Evolutionary conservation across 139 green algal genomes (phyloP).

Genomic region (Chlamydomonas asymmetrica): DNA sequence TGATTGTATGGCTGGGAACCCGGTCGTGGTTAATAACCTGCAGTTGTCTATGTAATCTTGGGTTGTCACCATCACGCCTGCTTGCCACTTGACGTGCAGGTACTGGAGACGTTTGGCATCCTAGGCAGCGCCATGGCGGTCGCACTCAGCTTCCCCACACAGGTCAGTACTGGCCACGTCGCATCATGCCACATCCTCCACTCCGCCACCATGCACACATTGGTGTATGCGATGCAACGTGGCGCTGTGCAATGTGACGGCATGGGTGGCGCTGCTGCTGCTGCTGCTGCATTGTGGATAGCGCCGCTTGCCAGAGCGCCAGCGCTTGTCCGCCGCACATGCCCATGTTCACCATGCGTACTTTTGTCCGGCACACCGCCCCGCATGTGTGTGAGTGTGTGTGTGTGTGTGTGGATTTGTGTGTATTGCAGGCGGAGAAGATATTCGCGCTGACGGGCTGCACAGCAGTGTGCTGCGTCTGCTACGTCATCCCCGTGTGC

Average conservation of each 20-base stretch:
- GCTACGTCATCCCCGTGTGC: conserved; percentile 49
- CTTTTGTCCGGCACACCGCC: too few relatives aligned
- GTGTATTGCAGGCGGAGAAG: conserved; percentile 45
- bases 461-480: conserved; percentile 68
- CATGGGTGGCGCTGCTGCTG: too few relatives aligned
- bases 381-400: background rate
- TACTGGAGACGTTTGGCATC: conserved; percentile 45
- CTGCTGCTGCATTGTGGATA: too few relatives aligned
- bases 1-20: background rate
- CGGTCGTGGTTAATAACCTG: too few relatives aligned
- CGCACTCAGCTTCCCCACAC: conserved; percentile 49
- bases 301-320: too few relatives aligned
- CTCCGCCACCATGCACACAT: too few relatives aligned
- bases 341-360: too few relatives aligned
- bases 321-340: too few relatives aligned
- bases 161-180: too few relatives aligned
- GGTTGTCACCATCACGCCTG: background rate
- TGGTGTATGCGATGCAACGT: too few relatives aligned
- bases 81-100: conserved; percentile 4
- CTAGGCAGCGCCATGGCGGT: conserved; percentile 33
- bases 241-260: too few relatives aligned
- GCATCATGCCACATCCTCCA: too few relatives aligned
- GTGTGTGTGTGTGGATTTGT: background rate
- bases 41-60: background rate
- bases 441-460: conserved; percentile 68